Base-by-base conservation (phyloP, 1,139 yeast genomes). In the Taphrina wiesneri region DNA sequence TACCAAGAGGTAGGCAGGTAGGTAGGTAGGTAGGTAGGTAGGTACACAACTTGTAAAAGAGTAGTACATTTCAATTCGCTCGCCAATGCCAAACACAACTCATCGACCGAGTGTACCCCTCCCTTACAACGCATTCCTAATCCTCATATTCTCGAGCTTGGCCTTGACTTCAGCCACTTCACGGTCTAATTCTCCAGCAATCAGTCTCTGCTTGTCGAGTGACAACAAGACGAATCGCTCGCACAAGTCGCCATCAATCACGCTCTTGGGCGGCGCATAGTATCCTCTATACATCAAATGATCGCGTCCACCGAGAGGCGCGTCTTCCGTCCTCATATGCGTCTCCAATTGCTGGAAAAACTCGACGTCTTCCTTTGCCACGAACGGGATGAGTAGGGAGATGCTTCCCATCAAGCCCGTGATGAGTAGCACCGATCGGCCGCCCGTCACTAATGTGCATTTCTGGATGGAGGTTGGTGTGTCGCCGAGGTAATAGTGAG, bases 231-330 rank as follows among this genome's bases (percentile, higher is more conserved):
- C 75, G 73, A 78, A 88, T 61, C 76, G 75, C 72, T 90, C 97
- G 63, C 93, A 79, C 32, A 90, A 78, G 74, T 93, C 98, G 11
- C 99, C 99, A 75, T 93, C 98, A 54, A 93, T 81, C 1, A 89
- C 86, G 65, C 85, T 82, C 70, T 86, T 86, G 5, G 82, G 84
- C 0, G 97, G 97, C 23, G 85, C 85, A 73, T 90, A 90, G 73
- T 87, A 88, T 63, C 97, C 82, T 63, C 97, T 78, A 73, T 82
- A 91, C 69, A 83, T 82, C 70, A 83, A 70, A 67, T 86, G 89
- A 70, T 88, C 89, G 67, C 93, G 80, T 0, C 88, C 96, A 2
- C 86, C 78, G 17, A 86, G 69, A 21, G 81, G 77, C 39, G 76
- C 75, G 23, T 79, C 79, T 73, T 77, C 74, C 67, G 77, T 72